Evolutionary conservation across 257 asterid species (phyloP).

Genomic region (Nemophila menziesii): DNA sequence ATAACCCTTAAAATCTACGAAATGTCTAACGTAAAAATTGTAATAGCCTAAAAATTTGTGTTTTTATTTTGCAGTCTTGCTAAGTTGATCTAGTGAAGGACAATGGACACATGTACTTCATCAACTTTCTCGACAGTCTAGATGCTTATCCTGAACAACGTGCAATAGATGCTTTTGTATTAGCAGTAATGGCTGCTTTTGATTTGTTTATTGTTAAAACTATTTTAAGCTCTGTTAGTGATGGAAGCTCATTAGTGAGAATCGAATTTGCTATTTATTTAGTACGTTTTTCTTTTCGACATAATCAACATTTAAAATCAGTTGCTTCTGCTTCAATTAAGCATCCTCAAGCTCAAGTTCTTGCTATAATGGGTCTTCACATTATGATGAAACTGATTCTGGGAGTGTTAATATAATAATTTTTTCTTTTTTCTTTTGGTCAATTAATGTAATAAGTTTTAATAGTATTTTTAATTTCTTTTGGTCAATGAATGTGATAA

Average conservation of each 20-base stretch:
- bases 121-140: conserved; percentile 81
- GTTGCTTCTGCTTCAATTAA: conserved; percentile 96
- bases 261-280: conserved; percentile 97
- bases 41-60: no score
- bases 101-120: conserved; percentile 82
- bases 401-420: no score
- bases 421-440: no score
- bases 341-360: no score
- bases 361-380: no score
- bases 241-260: conserved; percentile 96
- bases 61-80: no score
- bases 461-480: no score
- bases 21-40: no score
- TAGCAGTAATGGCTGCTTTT: conserved; percentile 89
- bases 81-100: conserved; percentile 99
- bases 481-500: no score
- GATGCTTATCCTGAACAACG: conserved; percentile 99
- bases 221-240: conserved; percentile 70
- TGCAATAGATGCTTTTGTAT: conserved; percentile 99
- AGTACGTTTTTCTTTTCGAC: conserved; percentile 95
- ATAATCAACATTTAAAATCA: conserved; percentile 81
- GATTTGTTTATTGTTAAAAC: conserved; percentile 55
- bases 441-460: no score
- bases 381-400: no score
- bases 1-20: no score